Conservation (phyloP, 306 rosid genomes). For the Casuarina cunninghamiana region DNA sequence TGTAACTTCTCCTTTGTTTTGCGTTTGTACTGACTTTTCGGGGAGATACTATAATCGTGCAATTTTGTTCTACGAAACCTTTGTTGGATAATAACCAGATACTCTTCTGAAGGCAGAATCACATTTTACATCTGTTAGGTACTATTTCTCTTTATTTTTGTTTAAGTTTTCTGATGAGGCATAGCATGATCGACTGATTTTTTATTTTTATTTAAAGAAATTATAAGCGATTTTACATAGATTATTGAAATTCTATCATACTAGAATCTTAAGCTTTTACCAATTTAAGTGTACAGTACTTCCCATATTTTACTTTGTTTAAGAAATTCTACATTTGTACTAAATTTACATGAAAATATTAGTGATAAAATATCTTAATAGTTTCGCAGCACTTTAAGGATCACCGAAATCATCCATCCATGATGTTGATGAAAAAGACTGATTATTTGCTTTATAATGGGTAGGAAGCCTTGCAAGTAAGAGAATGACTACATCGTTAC, state of each 20-base stretch:
- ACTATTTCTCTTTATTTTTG: constrained; percentile 25
- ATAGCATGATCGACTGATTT: neutral
- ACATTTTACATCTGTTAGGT: constrained; percentile 35
- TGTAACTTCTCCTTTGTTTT: neutral
- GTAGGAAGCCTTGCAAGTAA: neutral
- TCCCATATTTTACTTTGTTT: too few relatives aligned
- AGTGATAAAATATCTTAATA: too few relatives aligned
- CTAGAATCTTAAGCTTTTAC: too few relatives aligned
- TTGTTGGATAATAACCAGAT: constrained; percentile 36
- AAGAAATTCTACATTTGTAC: too few relatives aligned
- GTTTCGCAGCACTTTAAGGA: too few relatives aligned
- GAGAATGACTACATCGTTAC: neutral
- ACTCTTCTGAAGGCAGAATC: constrained; percentile 39
- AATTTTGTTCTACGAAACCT: constrained; percentile 46
- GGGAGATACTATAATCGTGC: constrained; percentile 43
- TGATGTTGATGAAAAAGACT: neutral
- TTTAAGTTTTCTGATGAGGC: neutral
- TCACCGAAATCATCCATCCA: neutral
- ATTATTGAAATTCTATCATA: neutral
- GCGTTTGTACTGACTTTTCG: constrained; percentile 22
- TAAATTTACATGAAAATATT: too few relatives aligned
- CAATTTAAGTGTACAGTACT: too few relatives aligned
- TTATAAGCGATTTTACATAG: too few relatives aligned
- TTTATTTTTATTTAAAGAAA: too few relatives aligned
- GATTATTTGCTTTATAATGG: neutral